phyloP scores from a whole-genome alignment of 768 basidiomycete genomes.

The Mycena rebaudengoi region DNA sequence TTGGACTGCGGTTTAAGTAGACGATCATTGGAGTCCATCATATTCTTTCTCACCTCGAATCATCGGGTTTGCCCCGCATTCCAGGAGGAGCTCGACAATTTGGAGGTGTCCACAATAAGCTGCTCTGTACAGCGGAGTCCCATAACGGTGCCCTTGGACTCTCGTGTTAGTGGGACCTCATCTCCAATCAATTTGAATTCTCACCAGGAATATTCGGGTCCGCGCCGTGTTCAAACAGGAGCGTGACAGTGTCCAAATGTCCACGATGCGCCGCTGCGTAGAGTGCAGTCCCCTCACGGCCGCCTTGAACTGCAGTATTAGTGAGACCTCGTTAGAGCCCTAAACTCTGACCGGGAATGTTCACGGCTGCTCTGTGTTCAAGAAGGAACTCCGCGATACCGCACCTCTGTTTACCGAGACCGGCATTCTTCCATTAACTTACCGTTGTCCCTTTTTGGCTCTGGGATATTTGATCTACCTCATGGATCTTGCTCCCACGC shows the following conservation, averaged over 20 bases:
- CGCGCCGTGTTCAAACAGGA: neutral
- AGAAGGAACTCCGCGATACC: neutral
- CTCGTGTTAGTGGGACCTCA: neutral
- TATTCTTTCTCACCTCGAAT: neutral
- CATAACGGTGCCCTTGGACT: neutral
- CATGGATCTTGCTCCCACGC: no score
- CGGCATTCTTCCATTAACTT: no score
- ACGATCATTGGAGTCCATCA: neutral
- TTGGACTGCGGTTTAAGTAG: neutral
- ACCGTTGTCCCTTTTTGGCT: no score
- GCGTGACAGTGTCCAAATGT: neutral
- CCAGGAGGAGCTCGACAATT: neutral
- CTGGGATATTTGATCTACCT: no score
- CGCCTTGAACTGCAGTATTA: neutral
- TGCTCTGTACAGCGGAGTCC: neutral
- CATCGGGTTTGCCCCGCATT: neutral
- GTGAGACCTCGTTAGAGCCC: neutral
- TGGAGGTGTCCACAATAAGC: neutral
- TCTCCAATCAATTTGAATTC: neutral
- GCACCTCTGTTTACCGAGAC: no score
- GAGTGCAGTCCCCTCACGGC: neutral
- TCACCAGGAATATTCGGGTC: neutral
- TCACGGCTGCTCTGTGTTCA: neutral
- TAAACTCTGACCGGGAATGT: neutral
- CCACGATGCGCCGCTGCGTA: neutral